These are phyloP conservation scores for Fusarium denticulatum DNA, from an alignment of 2,329 filamentous ascomycete species.

Conservation along the genomic window DNA sequence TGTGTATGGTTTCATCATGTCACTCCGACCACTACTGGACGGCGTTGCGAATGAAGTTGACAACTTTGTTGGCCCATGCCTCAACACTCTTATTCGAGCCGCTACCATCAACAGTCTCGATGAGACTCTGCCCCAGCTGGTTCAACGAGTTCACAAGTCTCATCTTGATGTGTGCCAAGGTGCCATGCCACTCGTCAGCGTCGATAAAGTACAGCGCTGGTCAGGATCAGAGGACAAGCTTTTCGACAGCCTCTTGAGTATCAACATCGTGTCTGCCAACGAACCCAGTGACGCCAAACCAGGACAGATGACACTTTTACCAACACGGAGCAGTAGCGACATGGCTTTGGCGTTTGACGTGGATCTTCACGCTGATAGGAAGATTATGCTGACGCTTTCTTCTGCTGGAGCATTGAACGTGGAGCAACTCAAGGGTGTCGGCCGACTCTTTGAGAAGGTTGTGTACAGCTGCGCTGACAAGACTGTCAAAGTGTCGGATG, in stretches of 20 bases:
- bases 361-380: conserved; percentile 13
- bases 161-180: not conserved
- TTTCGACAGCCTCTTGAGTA: conserved; percentile 19
- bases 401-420: not conserved
- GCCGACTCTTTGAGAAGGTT: not conserved
- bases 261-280: not conserved
- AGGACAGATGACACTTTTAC: conserved; percentile 3
- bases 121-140: not conserved
- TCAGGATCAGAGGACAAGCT: conserved; percentile 10
- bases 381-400: not conserved
- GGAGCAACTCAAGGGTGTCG: not conserved
- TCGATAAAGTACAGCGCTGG: conserved; percentile 17
- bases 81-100: conserved; percentile 10
- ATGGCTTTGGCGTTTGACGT: conserved; percentile 18
- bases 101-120: not conserved
- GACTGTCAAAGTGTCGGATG: not conserved
- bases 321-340: conserved; percentile 8
- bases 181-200: conserved; percentile 9
- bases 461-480: not conserved
- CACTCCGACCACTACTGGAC: not conserved
- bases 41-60: not conserved
- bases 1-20: conserved; percentile 22
- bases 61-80: conserved; percentile 8
- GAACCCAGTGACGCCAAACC: accelerated
- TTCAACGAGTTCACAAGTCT: not conserved